Base-by-base conservation (phyloP, 306 rosid species). In the Vigna unguiculata region DNA sequence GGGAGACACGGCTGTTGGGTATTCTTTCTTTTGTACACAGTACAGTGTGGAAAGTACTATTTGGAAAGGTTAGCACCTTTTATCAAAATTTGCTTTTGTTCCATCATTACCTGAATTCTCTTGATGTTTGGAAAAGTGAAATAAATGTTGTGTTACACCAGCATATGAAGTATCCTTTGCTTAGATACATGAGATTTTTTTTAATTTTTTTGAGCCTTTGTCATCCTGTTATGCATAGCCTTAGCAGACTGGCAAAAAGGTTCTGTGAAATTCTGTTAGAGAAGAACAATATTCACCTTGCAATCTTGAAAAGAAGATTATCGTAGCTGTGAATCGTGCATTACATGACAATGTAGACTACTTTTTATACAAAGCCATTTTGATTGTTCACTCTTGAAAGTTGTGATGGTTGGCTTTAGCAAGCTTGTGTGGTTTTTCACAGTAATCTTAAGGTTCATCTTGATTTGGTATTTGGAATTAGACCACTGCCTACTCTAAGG, bases 41-140 rank as follows among this genome's bases (percentile, higher is more conserved):
- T 89, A 92, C 99, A 20, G 97, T 95, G 20, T 95, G 99, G 99
- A 95, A 95, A 90, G 97, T 92, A 53, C 76, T 95, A 74, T 95
- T 95, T 72, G 99, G 99, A 78, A 95, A 95, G 96, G 97, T 95
- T 62, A 81, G 83, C 62, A 3, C 51, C 28, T 78, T 69, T 46
- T 46, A 11, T 43, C 71, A 75, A 13, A 34, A 16, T 28, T 38
- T 53, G 14, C 38, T 55, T 81, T 40, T 30, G 17, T 71, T 20
- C 21, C 61, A 43, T 49, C 13, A 10, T 54, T 4, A n/a, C 69
- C 63, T 40, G 2, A 16, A 41, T 58, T 57, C 58, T 25, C 61
- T 46, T 36, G 6, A 21, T 19, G 6, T 16, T 74, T 64, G 61
- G 43, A 79, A 14, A 40, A 15, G 67, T 52, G 55, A 69, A 60